Evolutionary conservation across 176 grass and related monocot species (phyloP).

Genomic region (Eragrostis curvula): DNA sequence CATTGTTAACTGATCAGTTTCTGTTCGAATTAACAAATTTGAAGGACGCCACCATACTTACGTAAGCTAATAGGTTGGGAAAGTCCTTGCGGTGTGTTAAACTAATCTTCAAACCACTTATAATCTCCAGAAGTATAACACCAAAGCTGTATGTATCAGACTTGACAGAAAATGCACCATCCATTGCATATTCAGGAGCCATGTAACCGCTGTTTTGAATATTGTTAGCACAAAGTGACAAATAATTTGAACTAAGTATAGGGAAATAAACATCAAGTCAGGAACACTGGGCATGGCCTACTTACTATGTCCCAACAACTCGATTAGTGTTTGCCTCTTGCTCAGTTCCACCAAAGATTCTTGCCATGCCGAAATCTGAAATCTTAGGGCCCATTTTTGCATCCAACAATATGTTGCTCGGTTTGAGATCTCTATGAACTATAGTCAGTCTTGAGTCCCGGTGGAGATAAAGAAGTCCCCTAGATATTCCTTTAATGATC

Average conservation of each 20-base stretch:
- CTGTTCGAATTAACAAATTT: neutral
- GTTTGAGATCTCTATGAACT: conserved; percentile 55
- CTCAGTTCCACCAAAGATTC: conserved; percentile 55
- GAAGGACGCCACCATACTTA: conserved; percentile 27
- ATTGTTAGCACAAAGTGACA: neutral
- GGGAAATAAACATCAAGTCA: neutral
- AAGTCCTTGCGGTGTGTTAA: neutral
- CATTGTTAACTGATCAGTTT: neutral
- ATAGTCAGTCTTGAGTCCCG: conserved; percentile 61
- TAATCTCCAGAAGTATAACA: conserved; percentile 62
- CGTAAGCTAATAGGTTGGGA: conserved; percentile 52
- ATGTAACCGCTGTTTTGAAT: conserved; percentile 54
- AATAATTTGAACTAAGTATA: neutral
- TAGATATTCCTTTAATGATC: conserved; percentile 58
- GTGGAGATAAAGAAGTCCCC: conserved; percentile 71
- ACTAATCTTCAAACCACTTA: conserved; percentile 61
- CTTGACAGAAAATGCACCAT: conserved; percentile 62
- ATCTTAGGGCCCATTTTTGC: conserved; percentile 57
- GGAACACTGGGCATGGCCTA: neutral
- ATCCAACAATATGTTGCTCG: conserved; percentile 65
- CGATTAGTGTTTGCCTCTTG: conserved; percentile 46
- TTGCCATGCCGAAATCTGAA: conserved; percentile 72
- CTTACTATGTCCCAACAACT: conserved; percentile 68
- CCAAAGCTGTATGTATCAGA: conserved; percentile 63
- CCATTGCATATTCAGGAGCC: conserved; percentile 78